Percentiles rank a stretch among this genome's conserved stretches.
Conservation (phyloP, 2,329 filamentous ascomycete species). For the Alternaria consortialis region DNA sequence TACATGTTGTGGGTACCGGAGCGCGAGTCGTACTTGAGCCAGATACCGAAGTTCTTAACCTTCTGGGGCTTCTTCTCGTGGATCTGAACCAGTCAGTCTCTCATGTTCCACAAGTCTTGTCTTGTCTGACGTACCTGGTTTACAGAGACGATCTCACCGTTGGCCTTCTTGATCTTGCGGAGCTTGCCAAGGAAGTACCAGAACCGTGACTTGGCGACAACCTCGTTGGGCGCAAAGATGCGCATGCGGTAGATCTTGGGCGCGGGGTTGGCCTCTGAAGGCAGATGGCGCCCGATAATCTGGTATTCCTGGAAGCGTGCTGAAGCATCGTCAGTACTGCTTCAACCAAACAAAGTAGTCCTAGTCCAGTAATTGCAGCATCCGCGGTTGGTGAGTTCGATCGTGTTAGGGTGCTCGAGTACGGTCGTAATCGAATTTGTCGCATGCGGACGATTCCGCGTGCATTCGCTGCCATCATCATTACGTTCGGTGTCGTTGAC, state of each 20-base stretch:
- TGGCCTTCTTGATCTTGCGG: conserved; percentile 99
- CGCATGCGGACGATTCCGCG: conserved; percentile 6
- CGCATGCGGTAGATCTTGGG: conserved; percentile 99
- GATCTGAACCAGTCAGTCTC: conserved; percentile 68
- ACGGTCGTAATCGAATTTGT: neutral
- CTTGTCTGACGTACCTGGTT: conserved; percentile 77
- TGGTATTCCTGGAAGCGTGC: conserved; percentile 99
- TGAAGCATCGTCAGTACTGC: conserved; percentile 58
- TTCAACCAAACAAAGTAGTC: conserved; percentile 3
- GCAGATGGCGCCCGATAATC: conserved; percentile 99
- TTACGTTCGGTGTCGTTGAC: neutral
- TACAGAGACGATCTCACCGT: conserved; percentile 97
- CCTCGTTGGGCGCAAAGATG: conserved; percentile 97
- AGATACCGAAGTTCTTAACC: conserved; percentile 99
- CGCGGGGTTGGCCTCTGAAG: conserved; percentile 94
- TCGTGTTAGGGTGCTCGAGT: neutral
- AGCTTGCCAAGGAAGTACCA: conserved; percentile 99
- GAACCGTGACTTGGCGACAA: conserved; percentile 99
- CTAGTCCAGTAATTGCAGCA: conserved; percentile 44
- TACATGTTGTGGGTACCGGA: conserved; percentile 99
- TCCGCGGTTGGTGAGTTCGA: neutral
- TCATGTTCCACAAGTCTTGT: neutral
- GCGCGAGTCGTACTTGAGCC: conserved; percentile 99
- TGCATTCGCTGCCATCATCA: conserved; percentile 4
- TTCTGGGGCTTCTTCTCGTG: conserved; percentile 98